Evolutionary conservation across 1,139 yeast species (phyloP), one percentile per base, ranked within the genome.

Genomic region (Hyphopichia buzzinii): DNA sequence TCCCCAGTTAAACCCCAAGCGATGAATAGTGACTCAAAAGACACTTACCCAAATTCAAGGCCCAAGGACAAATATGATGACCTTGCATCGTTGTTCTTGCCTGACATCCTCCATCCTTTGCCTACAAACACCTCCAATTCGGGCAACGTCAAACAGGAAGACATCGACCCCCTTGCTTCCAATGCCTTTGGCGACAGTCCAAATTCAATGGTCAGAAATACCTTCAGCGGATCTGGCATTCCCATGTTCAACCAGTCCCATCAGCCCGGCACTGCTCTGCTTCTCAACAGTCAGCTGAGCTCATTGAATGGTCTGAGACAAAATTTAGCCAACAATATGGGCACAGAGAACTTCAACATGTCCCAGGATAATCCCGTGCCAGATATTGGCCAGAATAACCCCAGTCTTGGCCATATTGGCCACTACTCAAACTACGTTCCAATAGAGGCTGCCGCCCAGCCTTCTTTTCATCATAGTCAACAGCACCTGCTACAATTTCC

Each of bases 21-120:
- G 10, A 19, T 19, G 23, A 19, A 19, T 33, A 25, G 14, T 6
- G 23, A 19, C 23, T 19, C 23, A 19, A 19, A 19, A 10, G 23
- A 19, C 23, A 15, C 22, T 12, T 15, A 12, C 2, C 31, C 22
- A 17, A 29, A 42, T 19, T 28, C 47, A 21, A 28, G 36, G 10
- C 37, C 36, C 24, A 57, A 58, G 39, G 62, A 57, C 26, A 48
- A 57, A 24, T 57, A 62, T 30, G 74, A 69, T 40, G 76, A 70
- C 48, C 55, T 70, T 33, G 66, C 74, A 30, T 61, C 74, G 22
- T 55, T 70, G 35, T 70, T 70, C 36, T 50, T 70, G 26, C 74
- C 74, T 4, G 75, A 70, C 35, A 62, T 67, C 19, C 55, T 68
- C 25, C 67, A 62, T 35, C 64, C 57, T 8, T 35, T 46, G 15